Evolutionary conservation across 176 grass and related monocot genomes (phyloP).

Genomic region (Saccharum officinarum): DNA sequence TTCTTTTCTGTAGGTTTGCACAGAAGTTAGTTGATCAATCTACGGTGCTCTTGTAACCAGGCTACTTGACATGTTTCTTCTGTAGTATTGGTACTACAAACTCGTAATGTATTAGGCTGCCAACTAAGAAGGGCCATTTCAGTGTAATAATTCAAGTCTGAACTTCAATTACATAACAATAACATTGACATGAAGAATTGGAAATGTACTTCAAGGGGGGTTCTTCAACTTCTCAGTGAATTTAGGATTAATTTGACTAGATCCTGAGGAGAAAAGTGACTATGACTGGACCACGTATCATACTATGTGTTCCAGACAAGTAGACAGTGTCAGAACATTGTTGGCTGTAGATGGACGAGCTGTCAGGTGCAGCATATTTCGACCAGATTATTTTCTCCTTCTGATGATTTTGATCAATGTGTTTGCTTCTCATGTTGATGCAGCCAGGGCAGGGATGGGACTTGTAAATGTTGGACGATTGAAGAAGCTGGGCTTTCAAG

Average conservation of each 20-base stretch:
- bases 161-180: background rate
- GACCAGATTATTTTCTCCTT: background rate
- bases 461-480: slow-evolving; percentile 90
- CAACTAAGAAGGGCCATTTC: background rate
- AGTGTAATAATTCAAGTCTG: background rate
- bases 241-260: background rate
- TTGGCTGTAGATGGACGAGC: background rate
- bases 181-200: background rate
- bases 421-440: slow-evolving; percentile 7
- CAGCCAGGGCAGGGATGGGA: slow-evolving; percentile 94
- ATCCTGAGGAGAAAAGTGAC: background rate
- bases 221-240: background rate
- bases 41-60: slow-evolving; percentile 1
- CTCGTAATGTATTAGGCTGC: background rate
- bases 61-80: background rate
- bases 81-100: background rate
- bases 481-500: slow-evolving; percentile 80
- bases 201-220: background rate
- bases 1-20: background rate
- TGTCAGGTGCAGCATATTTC: background rate
- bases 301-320: background rate
- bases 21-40: background rate
- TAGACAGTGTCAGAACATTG: background rate
- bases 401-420: slow-evolving; percentile 7
- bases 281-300: background rate